Percentiles rank a stretch among this genome's conserved stretches.
These are phyloP conservation scores for Mimosa bimucronata DNA, from an alignment of 306 rosid species.

Conservation along the genomic window DNA sequence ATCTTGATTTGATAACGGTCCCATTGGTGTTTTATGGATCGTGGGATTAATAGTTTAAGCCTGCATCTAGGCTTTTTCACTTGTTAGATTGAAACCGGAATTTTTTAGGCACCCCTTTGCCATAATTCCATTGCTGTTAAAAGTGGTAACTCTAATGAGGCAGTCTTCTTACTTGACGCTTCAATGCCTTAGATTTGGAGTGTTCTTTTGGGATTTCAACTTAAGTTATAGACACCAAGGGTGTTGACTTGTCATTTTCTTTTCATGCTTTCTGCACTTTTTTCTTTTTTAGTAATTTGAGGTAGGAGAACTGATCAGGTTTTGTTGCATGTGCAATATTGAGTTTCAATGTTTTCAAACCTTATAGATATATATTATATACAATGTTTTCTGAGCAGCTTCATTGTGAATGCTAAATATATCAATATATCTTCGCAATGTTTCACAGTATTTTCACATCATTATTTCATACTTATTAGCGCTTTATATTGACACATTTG, in stretches of 20 bases:
- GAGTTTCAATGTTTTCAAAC: neutral
- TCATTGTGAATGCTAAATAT: neutral
- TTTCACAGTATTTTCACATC: too few species aligned
- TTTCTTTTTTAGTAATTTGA: too few species aligned
- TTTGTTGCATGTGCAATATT: neutral
- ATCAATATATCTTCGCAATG: neutral
- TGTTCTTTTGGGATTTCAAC: conserved; percentile 25
- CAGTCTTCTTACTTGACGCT: neutral
- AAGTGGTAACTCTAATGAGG: neutral
- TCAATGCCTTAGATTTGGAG: conserved; percentile 3
- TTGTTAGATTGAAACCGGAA: neutral
- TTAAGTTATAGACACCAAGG: neutral
- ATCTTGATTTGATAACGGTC: neutral
- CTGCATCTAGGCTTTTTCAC: neutral
- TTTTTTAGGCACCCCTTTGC: neutral
- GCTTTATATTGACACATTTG: too few species aligned
- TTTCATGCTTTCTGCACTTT: too few species aligned
- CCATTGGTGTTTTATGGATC: neutral
- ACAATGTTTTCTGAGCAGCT: neutral
- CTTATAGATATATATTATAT: neutral
- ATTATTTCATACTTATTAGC: neutral
- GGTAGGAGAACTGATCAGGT: too few species aligned
- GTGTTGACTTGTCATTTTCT: too few species aligned
- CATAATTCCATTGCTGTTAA: neutral
- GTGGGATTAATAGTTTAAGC: neutral